Evolutionary conservation across 129 eudicot species (phyloP).

Genomic region (Erigeron canadensis): DNA sequence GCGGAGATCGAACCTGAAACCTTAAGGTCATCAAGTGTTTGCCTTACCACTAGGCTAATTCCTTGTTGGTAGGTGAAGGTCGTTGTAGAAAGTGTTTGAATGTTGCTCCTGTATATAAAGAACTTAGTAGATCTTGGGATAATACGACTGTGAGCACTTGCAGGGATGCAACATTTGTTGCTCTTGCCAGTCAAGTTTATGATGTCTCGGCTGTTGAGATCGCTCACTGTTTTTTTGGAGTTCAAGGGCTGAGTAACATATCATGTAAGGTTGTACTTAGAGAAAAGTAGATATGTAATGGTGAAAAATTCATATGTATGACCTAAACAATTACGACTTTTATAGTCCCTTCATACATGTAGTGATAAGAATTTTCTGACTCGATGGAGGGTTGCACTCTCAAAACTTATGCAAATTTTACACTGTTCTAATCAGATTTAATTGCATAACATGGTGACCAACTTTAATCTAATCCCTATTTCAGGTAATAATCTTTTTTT

Average conservation of each 20-base stretch:
- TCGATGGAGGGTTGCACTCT: too few species aligned
- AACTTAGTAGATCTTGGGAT: slow-evolving; percentile 53
- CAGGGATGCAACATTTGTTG: slow-evolving; percentile 90
- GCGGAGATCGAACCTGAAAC: too few species aligned
- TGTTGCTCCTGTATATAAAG: slow-evolving; percentile 64
- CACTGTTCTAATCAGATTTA: background rate
- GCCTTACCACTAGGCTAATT: too few species aligned
- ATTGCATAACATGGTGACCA: background rate
- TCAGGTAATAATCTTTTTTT: background rate
- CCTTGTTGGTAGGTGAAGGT: too few species aligned
- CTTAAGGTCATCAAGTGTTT: too few species aligned
- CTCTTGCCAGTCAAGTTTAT: slow-evolving; percentile 81
- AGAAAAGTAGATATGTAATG: background rate
- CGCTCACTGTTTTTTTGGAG: slow-evolving; percentile 87
- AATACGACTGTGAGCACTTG: slow-evolving; percentile 84
- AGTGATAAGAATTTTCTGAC: too few species aligned
- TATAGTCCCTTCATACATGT: background rate
- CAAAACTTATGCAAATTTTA: background rate
- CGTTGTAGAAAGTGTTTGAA: slow-evolving; percentile 79
- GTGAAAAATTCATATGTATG: background rate
- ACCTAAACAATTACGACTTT: background rate
- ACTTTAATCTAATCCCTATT: slow-evolving; percentile 6
- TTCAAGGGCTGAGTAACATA: slow-evolving; percentile 52
- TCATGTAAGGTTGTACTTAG: slow-evolving; percentile 47
- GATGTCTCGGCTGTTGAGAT: slow-evolving; percentile 48